Conservation (phyloP, 805 yeast genomes). For the Zygoascus biomembranicola region DNA sequence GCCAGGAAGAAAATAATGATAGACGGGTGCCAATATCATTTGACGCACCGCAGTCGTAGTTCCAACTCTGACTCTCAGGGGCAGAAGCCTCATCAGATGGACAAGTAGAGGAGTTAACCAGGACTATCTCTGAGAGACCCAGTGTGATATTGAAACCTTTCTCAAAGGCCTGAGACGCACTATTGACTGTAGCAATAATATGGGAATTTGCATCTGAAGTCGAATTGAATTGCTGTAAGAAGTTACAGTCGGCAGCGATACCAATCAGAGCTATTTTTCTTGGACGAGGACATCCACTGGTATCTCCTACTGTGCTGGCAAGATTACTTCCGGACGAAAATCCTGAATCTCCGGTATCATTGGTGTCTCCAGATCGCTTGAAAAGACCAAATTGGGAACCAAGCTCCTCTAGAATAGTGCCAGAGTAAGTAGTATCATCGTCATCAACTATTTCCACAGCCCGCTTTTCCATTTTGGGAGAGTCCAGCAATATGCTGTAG, state of each 20-base stretch:
- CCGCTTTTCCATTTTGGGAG: neutral
- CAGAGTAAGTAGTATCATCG: neutral
- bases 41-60: conserved; percentile 18
- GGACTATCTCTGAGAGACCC: conserved; percentile 24
- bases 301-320: conserved; percentile 22
- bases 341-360: conserved; percentile 21
- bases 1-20: conserved; percentile 25
- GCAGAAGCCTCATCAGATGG: conserved; percentile 12
- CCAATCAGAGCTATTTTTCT: conserved; percentile 30
- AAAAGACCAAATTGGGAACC: neutral
- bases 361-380: neutral
- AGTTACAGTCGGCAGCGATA: conserved; percentile 31
- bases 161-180: conserved; percentile 30
- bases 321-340: conserved; percentile 21
- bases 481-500: neutral
- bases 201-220: conserved; percentile 22
- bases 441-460: neutral
- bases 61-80: conserved; percentile 19
- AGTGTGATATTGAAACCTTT: conserved; percentile 29
- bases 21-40: conserved; percentile 22
- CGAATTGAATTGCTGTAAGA: conserved; percentile 21
- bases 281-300: conserved; percentile 26
- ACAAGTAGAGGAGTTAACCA: conserved; percentile 23
- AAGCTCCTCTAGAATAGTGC: neutral
- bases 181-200: conserved; percentile 26